Evolutionary conservation across 352 stramenopile species (phyloP).

Genomic region (Globisporangium recalcitrans): DNA sequence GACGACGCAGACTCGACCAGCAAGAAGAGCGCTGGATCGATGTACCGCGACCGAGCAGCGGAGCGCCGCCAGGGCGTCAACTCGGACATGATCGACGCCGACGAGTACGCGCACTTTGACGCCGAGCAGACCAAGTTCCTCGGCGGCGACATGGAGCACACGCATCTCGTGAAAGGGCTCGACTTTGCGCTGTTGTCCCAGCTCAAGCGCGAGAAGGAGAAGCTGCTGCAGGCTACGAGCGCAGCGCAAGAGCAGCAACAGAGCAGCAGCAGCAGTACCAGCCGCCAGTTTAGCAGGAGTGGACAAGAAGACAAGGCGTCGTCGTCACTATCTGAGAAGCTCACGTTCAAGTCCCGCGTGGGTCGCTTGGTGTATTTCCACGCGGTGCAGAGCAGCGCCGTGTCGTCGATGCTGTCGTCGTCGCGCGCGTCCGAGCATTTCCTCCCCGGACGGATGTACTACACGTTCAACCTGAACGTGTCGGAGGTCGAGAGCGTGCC

Average conservation of each 20-base stretch:
- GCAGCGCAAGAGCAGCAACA: conserved; percentile 27
- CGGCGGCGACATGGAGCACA: conserved; percentile 77
- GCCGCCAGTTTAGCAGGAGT: conserved; percentile 5
- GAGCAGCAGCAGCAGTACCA: conserved; percentile 1
- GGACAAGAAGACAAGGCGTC: neutral
- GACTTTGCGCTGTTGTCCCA: conserved; percentile 86
- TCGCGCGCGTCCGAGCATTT: conserved; percentile 57
- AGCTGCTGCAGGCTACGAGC: conserved; percentile 30
- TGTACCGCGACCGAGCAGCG: conserved; percentile 63
- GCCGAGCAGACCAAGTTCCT: conserved; percentile 82
- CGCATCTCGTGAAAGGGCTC: conserved; percentile 86
- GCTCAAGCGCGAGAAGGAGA: conserved; percentile 74
- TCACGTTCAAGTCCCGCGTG: conserved; percentile 58
- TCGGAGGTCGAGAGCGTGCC: conserved; percentile 45
- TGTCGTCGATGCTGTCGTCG: conserved; percentile 3
- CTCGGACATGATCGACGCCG: conserved; percentile 40
- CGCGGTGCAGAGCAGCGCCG: conserved; percentile 37
- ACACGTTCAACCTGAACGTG: conserved; percentile 52
- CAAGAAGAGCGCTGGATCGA: conserved; percentile 5
- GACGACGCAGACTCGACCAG: neutral
- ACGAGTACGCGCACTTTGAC: conserved; percentile 52
- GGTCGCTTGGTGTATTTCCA: conserved; percentile 64
- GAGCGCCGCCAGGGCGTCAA: conserved; percentile 40
- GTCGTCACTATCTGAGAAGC: conserved; percentile 15
- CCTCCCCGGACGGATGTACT: conserved; percentile 67